Evolutionary conservation across 768 basidiomycete genomes (phyloP), one percentile per base, ranked within the genome.

Genomic region (Mycena floridula): DNA sequence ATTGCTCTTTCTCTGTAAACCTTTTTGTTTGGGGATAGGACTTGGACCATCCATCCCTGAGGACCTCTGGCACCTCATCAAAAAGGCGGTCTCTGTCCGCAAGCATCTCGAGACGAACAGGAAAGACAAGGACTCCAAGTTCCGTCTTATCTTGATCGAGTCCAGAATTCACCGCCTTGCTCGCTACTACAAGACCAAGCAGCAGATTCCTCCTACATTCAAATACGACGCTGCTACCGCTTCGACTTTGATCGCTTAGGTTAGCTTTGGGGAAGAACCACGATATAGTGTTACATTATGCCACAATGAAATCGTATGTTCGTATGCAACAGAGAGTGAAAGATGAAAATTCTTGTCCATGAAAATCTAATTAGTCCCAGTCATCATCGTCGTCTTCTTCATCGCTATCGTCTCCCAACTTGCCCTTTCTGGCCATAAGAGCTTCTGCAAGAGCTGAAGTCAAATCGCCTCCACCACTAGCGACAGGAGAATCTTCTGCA

Each of bases 41-140:
- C 88, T 98, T 73, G 93, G 85, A 66, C 93, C 95, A 60, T 79
- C 83, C 70, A 89, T 98, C 74, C 95, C 95, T 58, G 95, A 99
- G 82, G 95, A 96, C 80, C 87, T 97, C 51, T 96, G 91, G 87
- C 86, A 92, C 81, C 85, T 96, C 69, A 86, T 98, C 82, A 97
- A 97, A 85, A 99, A 97, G 84, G 95, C 95, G 67, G 93, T 99
- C 62, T 78, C 90, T 59, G 92, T 99, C 62, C 92, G 94, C 72
- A 98, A 97, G 79, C 95, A 98, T 72, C 81, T 99, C 57, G 91
- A 96, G 70, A 76, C 79, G 60, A 97, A 96, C 86, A 85, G 95
- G 66, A 95, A 94, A 69, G 95, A 99, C 81, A 95, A 92, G 78
- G 94, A 97, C 79, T 90, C 89, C 68, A 95, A 83, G 62, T 83